Percentiles rank a stretch among this genome's conserved stretches.
phyloP scores from a whole-genome alignment of 805 yeast genomes.

The Kazachstania psychrophila region DNA sequence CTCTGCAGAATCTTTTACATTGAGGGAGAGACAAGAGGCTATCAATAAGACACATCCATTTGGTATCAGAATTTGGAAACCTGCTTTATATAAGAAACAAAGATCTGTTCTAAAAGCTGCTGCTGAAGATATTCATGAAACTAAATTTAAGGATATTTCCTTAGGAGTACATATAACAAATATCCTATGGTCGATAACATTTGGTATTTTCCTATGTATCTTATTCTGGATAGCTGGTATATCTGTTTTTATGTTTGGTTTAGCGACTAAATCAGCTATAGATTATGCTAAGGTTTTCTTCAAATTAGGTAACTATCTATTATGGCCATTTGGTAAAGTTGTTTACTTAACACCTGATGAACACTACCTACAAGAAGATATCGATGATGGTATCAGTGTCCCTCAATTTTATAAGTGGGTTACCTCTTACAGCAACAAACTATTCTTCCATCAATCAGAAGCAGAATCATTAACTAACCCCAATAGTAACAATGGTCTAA shows the following conservation, averaged over 20 bases:
- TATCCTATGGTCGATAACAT: conserved; percentile 58
- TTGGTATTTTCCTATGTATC: conserved; percentile 55
- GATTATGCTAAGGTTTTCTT: conserved; percentile 55
- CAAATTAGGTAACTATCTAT: conserved; percentile 59
- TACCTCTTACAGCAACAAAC: conserved; percentile 58
- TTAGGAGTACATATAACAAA: conserved; percentile 62
- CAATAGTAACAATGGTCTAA: conserved; percentile 9
- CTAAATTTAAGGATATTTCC: conserved; percentile 43
- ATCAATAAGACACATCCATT: conserved; percentile 95
- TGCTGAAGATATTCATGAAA: conserved; percentile 86
- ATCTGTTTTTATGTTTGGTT: conserved; percentile 34
- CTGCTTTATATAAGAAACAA: conserved; percentile 86
- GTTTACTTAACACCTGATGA: conserved; percentile 71
- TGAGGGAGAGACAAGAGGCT: conserved; percentile 90
- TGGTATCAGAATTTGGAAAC: conserved; percentile 98
- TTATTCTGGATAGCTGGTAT: conserved; percentile 38
- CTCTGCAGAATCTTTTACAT: conserved; percentile 74
- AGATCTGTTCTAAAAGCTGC: conserved; percentile 89
- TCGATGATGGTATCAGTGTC: conserved; percentile 75
- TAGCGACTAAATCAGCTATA: conserved; percentile 39
- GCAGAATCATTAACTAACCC: conserved; percentile 1
- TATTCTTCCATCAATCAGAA: conserved; percentile 50
- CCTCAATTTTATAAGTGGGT: conserved; percentile 88
- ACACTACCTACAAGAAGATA: conserved; percentile 77
- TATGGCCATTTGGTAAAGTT: conserved; percentile 84